Evolutionary conservation across 768 basidiomycete genomes (phyloP), one percentile per base, ranked within the genome.

Genomic region (Trametes villosa): DNA sequence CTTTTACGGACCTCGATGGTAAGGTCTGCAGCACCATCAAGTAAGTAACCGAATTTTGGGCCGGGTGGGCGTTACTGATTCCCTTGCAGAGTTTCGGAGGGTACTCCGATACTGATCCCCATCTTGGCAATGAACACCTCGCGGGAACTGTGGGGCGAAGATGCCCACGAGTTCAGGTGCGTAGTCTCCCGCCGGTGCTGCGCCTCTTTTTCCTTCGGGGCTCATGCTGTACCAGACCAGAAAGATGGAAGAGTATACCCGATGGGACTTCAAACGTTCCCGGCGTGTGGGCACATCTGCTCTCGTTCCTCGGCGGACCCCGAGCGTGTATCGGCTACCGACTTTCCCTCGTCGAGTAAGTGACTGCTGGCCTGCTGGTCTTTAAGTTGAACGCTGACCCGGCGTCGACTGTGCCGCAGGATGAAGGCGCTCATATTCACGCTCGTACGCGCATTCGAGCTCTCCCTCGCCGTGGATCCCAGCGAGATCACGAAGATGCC

Each of bases 91-190:
- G 60, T 75, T 2, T 41, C 54, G 30, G 69, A 69, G 55, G 73
- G 71, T 13, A 67, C 69, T 26, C 67, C 79, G 2, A 65, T 72
- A n/a, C 60, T 78, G 17, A 72, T 89, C 20, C 85, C 85, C 0
- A 83, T 89, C 47, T 62, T 81, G 1, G 73, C 74, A 3, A 57
- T 89, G 30, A 88, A 91, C 67, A 73, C 80, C 9, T 75, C 78
- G 7, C 77, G 77, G 62, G 71, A 70, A 9, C 69, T 88, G 1
- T 89, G 87, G 87, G 88, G 88, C 12, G 75, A 79, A 8, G 87
- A 90, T 67, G 81, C 86, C 0, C 57, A 57, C 24, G 81, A 85
- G 48, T 38, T 38, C 13, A 15, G 4, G 36, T 38, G 15, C 15
- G 36, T 17, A 38, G 36, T 38, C 7, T n/a, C n/a, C n/a, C n/a